Conservation (phyloP, 345 rosid species). For the Hibiscus syriacus region DNA sequence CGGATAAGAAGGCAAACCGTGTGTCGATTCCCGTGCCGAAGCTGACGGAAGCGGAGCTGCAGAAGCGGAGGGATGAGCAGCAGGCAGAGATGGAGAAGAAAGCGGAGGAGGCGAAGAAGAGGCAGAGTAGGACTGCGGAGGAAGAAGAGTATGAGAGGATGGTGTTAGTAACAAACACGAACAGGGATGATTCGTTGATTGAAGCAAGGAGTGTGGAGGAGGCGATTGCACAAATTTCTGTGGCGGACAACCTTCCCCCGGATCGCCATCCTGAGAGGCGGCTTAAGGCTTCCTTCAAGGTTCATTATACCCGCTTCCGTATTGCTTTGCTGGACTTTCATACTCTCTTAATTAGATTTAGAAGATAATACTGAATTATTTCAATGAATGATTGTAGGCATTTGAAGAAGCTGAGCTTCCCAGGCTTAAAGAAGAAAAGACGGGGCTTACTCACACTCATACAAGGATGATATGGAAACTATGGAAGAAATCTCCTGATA, state of each 20-base stretch:
- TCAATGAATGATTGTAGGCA: slow-evolving; percentile 34
- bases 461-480: slow-evolving; percentile 97
- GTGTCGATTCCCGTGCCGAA: slow-evolving; percentile 76
- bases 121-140: slow-evolving; percentile 60
- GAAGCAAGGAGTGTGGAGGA: too few relatives aligned
- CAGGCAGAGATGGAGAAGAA: slow-evolving; percentile 54
- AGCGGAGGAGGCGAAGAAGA: slow-evolving; percentile 60
- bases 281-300: too few relatives aligned
- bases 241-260: slow-evolving; percentile 57
- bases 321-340: background rate
- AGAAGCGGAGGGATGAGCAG: slow-evolving; percentile 55
- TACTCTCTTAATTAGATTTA: background rate
- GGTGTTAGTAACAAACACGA: slow-evolving; percentile 67
- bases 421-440: slow-evolving; percentile 82
- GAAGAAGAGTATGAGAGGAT: too few relatives aligned
- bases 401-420: slow-evolving; percentile 95
- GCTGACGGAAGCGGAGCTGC: slow-evolving; percentile 81
- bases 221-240: too few relatives aligned
- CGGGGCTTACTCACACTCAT: slow-evolving; percentile 92
- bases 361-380: background rate
- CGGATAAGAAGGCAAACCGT: too few relatives aligned
- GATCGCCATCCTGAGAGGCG: slow-evolving; percentile 85
- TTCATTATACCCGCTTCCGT: slow-evolving; percentile 20
- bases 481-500: slow-evolving; percentile 98
- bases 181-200: slow-evolving; percentile 70